A percentile compares a stretch with the other conserved stretches of the same genome.
These are phyloP conservation scores for Trichoderma virens DNA, from an alignment of 495 filamentous ascomycete species.

Conservation along the genomic window DNA sequence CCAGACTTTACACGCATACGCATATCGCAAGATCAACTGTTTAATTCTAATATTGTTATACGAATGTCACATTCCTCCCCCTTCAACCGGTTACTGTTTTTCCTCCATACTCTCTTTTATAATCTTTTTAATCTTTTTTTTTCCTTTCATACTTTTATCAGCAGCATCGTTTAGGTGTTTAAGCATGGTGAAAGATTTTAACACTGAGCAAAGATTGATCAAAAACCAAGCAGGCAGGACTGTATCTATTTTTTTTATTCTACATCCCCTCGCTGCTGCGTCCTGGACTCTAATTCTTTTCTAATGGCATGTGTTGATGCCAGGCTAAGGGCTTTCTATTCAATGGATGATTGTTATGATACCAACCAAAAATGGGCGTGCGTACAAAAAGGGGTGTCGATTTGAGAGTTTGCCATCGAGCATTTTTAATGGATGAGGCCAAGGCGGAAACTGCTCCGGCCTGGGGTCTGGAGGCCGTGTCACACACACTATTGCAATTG, in stretches of 20 bases:
- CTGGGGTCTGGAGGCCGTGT: background rate
- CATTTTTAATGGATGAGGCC: background rate
- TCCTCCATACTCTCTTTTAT: background rate
- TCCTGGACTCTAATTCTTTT: too few relatives aligned
- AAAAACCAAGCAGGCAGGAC: background rate
- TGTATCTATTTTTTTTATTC: background rate
- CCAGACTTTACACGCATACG: too few relatives aligned
- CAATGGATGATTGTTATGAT: background rate
- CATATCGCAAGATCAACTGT: too few relatives aligned
- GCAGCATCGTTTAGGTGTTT: background rate
- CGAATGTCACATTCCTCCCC: too few relatives aligned
- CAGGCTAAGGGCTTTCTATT: background rate
- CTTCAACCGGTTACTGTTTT: too few relatives aligned
- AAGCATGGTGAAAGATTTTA: background rate
- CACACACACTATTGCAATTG: background rate
- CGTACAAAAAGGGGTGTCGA: background rate
- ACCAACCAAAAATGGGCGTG: background rate
- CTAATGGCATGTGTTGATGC: too few relatives aligned
- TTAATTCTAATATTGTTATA: too few relatives aligned
- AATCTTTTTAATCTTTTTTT: background rate
- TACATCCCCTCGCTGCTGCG: background rate
- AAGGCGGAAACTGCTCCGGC: background rate
- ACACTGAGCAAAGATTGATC: too few relatives aligned
- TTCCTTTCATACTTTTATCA: background rate
- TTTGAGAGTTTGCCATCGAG: background rate